These are phyloP conservation scores for Alternaria dauci DNA, from an alignment of 2,329 filamentous ascomycete species.

Conservation along the genomic window DNA sequence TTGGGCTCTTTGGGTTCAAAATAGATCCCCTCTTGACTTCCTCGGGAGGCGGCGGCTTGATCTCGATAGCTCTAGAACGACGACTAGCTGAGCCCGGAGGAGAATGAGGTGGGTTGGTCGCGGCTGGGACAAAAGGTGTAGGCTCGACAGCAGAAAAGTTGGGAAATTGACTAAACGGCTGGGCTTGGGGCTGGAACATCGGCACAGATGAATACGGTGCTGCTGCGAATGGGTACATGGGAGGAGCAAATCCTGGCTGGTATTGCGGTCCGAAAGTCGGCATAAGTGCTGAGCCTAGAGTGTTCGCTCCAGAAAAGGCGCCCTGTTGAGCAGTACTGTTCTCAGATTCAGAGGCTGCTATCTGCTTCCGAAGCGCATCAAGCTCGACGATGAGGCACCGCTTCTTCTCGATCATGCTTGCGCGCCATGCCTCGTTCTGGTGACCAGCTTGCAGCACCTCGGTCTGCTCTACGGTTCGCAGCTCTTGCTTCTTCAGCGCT, in stretches of 20 bases:
- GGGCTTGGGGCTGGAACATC: constrained; percentile 36
- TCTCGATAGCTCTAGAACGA: constrained; percentile 52
- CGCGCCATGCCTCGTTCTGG: constrained; percentile 45
- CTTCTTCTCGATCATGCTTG: constrained; percentile 48
- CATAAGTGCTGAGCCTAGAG: constrained; percentile 16
- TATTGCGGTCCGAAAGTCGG: constrained; percentile 35
- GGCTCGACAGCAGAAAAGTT: constrained; percentile 30
- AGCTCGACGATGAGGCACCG: constrained; percentile 47
- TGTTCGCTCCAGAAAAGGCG: constrained; percentile 19
- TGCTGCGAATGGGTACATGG: constrained; percentile 36
- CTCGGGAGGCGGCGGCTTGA: constrained; percentile 49
- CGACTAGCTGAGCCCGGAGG: constrained; percentile 47
- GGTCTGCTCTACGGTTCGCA: constrained; percentile 47
- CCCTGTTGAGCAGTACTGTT: constrained; percentile 14
- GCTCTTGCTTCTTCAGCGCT: constrained; percentile 44
- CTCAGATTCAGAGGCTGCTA: constrained; percentile 39
- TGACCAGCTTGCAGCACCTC: constrained; percentile 46
- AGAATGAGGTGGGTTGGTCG: constrained; percentile 30
- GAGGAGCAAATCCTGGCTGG: constrained; percentile 35
- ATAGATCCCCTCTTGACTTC: constrained; percentile 39
- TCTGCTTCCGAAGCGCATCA: constrained; percentile 47
- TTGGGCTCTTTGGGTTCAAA: constrained; percentile 53
- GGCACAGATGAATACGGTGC: constrained; percentile 36
- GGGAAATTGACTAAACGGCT: constrained; percentile 30
- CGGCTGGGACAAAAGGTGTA: constrained; percentile 30